A percentile compares a stretch with the other conserved stretches of the same genome.
Conservation (phyloP, 768 basidiomycete genomes). For the Tylopilus felleus region DNA sequence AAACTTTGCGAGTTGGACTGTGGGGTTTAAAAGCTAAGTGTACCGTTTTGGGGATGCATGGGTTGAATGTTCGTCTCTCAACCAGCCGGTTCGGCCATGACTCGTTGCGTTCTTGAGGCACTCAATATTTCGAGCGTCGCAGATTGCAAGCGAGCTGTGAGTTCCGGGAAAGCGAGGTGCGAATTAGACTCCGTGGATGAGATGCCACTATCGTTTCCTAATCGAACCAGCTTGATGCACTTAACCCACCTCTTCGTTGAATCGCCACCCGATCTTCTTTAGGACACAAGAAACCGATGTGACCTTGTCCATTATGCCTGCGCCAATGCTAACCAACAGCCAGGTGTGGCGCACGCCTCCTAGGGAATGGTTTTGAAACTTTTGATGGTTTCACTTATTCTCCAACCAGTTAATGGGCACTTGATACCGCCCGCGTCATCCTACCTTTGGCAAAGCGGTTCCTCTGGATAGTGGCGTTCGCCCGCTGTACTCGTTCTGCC, state of each 20-base stretch:
- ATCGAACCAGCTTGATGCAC: not conserved
- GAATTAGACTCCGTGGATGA: no score
- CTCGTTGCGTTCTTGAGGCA: not conserved
- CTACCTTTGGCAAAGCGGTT: not conserved
- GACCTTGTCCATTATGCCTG: no score
- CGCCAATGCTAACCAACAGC: no score
- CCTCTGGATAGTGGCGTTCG: not conserved
- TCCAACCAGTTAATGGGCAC: not conserved
- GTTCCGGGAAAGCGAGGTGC: not conserved
- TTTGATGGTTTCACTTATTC: not conserved
- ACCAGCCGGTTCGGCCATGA: constrained; percentile 8
- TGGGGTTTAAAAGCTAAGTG: not conserved
- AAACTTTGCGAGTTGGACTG: not conserved
- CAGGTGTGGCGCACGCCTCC: no score
- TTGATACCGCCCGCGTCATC: not conserved
- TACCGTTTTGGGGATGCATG: not conserved
- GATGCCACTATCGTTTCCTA: no score
- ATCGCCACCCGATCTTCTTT: not conserved
- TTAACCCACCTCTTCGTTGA: not conserved
- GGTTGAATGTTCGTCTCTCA: not conserved
- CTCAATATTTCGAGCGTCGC: not conserved
- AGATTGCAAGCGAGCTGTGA: not conserved
- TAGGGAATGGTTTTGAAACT: no score
- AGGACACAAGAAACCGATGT: not conserved
- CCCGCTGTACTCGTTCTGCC: not conserved